These are phyloP conservation scores for Asclepias syriaca DNA, from an alignment of 257 asterid species.

Conservation along the genomic window DNA sequence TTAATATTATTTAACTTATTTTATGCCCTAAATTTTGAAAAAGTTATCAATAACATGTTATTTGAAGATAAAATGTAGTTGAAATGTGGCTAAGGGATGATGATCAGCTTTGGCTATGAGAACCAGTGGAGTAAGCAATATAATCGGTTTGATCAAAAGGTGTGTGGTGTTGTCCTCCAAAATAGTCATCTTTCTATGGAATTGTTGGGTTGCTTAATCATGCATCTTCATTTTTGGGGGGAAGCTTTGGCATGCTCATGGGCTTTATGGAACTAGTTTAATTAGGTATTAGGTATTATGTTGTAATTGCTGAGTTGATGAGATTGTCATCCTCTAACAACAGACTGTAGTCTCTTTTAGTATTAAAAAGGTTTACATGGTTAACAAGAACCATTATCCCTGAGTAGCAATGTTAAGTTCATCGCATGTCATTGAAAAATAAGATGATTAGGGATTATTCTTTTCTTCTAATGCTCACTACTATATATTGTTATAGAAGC, in stretches of 20 bases:
- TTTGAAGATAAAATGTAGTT: too few species aligned
- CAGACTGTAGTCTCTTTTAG: background rate
- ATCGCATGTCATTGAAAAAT: background rate
- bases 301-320: background rate
- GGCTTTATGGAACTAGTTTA: background rate
- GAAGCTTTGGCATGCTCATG: background rate
- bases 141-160: constrained; percentile 66
- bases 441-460: background rate
- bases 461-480: constrained; percentile 7
- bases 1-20: too few species aligned
- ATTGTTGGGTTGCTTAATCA: constrained; percentile 3
- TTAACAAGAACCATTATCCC: background rate
- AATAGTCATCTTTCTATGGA: background rate
- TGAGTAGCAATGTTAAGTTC: background rate
- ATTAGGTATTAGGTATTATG: background rate
- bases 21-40: too few species aligned
- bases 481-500: constrained; percentile 52
- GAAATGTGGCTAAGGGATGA: constrained; percentile 30
- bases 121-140: constrained; percentile 72
- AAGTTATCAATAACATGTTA: too few species aligned
- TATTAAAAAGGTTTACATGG: background rate
- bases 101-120: constrained; percentile 96
- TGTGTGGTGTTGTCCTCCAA: constrained; percentile 11
- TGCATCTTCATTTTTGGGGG: background rate
- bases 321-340: background rate